These are phyloP conservation scores for Flaveria brownii DNA, from an alignment of 129 eudicot species.

Conservation along the genomic window DNA sequence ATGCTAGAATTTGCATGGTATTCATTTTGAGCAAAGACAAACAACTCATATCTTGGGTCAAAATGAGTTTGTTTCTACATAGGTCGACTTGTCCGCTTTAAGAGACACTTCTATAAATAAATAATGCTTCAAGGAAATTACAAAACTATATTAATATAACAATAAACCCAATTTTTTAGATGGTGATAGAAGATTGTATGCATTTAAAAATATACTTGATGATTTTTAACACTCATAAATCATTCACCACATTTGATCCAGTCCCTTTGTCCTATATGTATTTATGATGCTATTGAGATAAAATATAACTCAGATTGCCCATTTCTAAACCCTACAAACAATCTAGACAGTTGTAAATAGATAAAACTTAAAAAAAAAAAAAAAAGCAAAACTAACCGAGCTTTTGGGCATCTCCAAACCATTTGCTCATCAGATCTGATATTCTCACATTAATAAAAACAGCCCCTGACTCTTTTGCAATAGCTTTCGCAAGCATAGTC, in stretches of 20 bases:
- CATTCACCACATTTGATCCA: neutral
- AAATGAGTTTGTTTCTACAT: neutral
- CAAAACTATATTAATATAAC: neutral
- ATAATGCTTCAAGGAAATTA: neutral
- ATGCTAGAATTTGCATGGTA: neutral
- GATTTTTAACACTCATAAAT: neutral
- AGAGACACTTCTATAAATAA: neutral
- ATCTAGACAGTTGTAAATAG: neutral
- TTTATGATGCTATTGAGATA: neutral
- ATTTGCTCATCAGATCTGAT: constrained; percentile 88
- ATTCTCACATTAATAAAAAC: constrained; percentile 87
- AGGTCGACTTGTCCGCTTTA: neutral
- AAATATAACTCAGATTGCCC: neutral
- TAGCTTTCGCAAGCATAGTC: constrained; percentile 97
- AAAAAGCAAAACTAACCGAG: constrained; percentile 68
- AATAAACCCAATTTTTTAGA: neutral
- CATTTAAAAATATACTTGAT: neutral
- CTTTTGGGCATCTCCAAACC: constrained; percentile 95
- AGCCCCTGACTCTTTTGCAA: constrained; percentile 94
- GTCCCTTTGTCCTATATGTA: neutral
- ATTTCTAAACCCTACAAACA: constrained; percentile 11
- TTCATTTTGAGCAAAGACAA: neutral
- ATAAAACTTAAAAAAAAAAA: neutral
- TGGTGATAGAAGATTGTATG: neutral
- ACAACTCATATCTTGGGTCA: neutral